Evolutionary conservation across 805 yeast genomes (phyloP), one percentile per base, ranked within the genome.

Genomic region (Candida railenensis): DNA sequence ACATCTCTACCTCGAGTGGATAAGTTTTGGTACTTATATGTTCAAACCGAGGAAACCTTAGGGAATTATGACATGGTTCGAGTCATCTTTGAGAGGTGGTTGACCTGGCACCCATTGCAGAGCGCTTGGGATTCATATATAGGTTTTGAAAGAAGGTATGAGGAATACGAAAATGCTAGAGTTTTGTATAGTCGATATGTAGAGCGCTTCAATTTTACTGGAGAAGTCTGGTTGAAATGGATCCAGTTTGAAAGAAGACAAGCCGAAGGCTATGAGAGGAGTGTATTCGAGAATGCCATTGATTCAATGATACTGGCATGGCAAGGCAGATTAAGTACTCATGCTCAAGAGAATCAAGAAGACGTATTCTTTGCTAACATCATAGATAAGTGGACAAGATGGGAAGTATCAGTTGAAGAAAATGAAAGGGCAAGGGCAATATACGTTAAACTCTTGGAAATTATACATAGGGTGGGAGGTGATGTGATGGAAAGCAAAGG

Each of bases 1-100:
- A 76, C 82, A 1, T 63, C 81, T 0, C 67, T 91, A 21, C 98
- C 98, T 0, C 71, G 88, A 21, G 82, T 85, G 3, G 91, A 86
- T 55, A 91, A 91, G 61, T 66, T 92, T 18, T 92, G 98, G 97
- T 87, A 80, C 59, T 76, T 82, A 49, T 90, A 89, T 57, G 83
- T 87, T 5, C 83, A 85, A 40, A 77, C 91, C 15, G 97, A 90
- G 63, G 97, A 90, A 63, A 76, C 86, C 0, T 65, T 89, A 21
- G 83, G 82, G 34, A 82, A 89, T 57, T 66, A 80, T 36, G 61
- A 69, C 3, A 83, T 84, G 5, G 85, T 85, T 2, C 66, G 96
- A 43, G 63, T 66, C 12, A 72, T 92, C 4, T 91, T 85, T 63
- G 82, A 83, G 48, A 74, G 85, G 47, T 92, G 99, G 99, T 67